A percentile compares a stretch with the other conserved stretches of the same genome.
Evolutionary conservation across 441 rosid species (phyloP).

Genomic region (Daphne laureola): DNA sequence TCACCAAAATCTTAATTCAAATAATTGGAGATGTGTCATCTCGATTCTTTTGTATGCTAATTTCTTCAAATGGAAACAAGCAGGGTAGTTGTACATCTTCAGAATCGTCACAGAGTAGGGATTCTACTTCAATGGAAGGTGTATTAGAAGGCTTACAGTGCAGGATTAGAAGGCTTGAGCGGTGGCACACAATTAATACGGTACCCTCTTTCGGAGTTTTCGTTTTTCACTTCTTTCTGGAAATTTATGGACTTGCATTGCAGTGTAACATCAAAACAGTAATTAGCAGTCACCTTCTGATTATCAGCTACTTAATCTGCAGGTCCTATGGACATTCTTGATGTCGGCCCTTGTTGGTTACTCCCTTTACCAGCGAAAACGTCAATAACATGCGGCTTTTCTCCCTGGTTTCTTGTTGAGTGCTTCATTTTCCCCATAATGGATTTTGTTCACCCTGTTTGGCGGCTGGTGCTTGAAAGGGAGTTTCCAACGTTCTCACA

Average conservation of each 20-base stretch:
- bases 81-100: conserved; percentile 76
- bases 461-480: no score
- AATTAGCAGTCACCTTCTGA: neutral
- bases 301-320: conserved; percentile 11
- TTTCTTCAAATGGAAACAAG: neutral
- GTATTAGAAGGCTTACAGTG: conserved; percentile 84
- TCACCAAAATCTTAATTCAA: no score
- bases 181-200: conserved; percentile 90
- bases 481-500: no score
- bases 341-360: conserved; percentile 98
- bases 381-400: conserved; percentile 27
- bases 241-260: neutral
- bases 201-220: conserved; percentile 28
- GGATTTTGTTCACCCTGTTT: no score
- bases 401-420: no score
- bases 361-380: conserved; percentile 92
- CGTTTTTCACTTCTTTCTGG: neutral
- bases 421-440: no score
- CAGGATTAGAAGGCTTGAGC: conserved; percentile 85
- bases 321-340: conserved; percentile 94
- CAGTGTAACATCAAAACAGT: neutral
- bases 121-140: conserved; percentile 54
- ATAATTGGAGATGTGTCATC: no score
- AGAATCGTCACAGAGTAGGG: conserved; percentile 77
- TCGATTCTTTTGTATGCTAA: no score